These are phyloP conservation scores for Buxus sempervirens DNA, from an alignment of 164 flowering plant species.

Conservation along the genomic window DNA sequence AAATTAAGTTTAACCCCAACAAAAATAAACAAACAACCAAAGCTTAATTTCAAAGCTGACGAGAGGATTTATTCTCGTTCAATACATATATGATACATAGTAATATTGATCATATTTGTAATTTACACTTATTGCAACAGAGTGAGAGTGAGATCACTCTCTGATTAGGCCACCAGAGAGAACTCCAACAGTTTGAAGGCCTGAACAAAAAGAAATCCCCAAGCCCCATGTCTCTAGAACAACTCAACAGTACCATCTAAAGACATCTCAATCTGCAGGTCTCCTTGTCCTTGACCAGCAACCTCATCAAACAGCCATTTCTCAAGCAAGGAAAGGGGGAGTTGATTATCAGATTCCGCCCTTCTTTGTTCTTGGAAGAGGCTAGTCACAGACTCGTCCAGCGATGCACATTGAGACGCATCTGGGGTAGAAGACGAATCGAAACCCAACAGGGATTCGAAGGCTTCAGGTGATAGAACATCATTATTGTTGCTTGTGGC, in stretches of 20 bases:
- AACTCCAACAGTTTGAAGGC: too few relatives aligned
- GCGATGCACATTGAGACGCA: constrained; percentile 22
- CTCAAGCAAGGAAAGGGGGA: constrained; percentile 24
- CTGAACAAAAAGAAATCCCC: too few relatives aligned
- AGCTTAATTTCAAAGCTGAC: too few relatives aligned
- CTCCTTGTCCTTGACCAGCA: constrained; percentile 26
- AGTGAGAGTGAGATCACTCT: too few relatives aligned
- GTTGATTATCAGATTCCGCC: constrained; percentile 24
- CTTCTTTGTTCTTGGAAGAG: constrained; percentile 38
- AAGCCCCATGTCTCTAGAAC: background rate
- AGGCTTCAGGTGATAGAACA: constrained; percentile 16
- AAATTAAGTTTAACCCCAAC: too few relatives aligned
- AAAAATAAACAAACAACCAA: too few relatives aligned
- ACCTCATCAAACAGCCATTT: constrained; percentile 34
- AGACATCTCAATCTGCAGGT: constrained; percentile 22
- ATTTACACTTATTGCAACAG: too few relatives aligned
- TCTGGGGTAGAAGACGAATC: constrained; percentile 32
- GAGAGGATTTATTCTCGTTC: too few relatives aligned
- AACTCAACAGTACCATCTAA: constrained; percentile 21
- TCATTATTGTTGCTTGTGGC: constrained; percentile 21
- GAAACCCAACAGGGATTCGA: constrained; percentile 39
- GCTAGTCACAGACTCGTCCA: constrained; percentile 17
- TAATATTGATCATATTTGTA: too few relatives aligned
- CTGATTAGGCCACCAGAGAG: too few relatives aligned
- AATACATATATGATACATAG: too few relatives aligned